Base-by-base conservation (phyloP, 2,329 filamentous ascomycete species). In the Alternaria rosae region DNA sequence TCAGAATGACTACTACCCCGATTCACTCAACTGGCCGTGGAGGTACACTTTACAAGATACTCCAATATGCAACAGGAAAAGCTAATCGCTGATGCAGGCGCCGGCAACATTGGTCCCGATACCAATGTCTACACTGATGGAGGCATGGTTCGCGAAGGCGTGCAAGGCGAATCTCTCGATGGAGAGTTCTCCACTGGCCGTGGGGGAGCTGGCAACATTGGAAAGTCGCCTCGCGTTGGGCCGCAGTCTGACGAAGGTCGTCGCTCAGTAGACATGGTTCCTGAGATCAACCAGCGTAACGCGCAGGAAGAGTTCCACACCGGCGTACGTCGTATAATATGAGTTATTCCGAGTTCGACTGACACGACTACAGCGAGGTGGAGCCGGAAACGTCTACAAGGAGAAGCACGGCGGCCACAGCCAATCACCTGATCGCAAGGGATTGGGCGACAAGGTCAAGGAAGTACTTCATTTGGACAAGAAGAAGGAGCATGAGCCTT, bases 61-160 rank as follows among this genome's bases (percentile, higher is more conserved):
- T 23, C n/a, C 17, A 13, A 35, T 10, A 41, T 13, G 21, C 38
- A 30, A 15, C 38, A 42, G 35, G 26, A 32, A 11, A 54, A 32
- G 52, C 64, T 69, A 52, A 72, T 50, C 51, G 35, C 54, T 35
- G 25, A 20, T 51, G 32, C 62, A 88, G 86, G 86, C 66, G 83
- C 85, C 64, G 86, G 86, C 65, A 88, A 88, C 75, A 88, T 88
- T 64, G 83, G 84, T 59, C 80, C 78, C 32, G 86, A 88, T 70
- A 53, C 72, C 28, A 82, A 79, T 26, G 71, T 81, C 78, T 84
- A 84, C 72, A 76, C 77, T 47, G 82, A 83, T 64, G 82, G 78
- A 62, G 77, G 75, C 66, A 83, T 84, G 61, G 74, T 82, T 42
- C 82, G 82, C 70, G 82, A 84, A 73, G 82, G 82, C 62, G 51